Conservation (phyloP, 371 early-diverging fungal genomes). For the Coemansia sp. region DNA sequence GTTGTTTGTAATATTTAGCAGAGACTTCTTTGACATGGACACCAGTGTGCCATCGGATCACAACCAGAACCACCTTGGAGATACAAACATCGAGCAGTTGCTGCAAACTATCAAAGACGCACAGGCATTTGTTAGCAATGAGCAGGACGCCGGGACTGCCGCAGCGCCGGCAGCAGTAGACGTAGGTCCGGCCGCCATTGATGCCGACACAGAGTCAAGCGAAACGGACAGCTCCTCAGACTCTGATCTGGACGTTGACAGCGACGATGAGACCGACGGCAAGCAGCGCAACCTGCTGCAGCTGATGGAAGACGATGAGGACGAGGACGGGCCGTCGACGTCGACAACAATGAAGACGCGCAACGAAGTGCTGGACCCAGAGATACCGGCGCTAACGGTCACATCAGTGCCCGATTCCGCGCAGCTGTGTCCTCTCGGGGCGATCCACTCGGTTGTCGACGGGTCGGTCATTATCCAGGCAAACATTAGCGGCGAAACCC, state of each 20-base stretch:
- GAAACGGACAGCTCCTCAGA: constrained; percentile 28
- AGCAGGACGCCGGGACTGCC: neutral
- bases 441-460: constrained; percentile 68
- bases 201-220: constrained; percentile 4
- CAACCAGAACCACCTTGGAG: neutral
- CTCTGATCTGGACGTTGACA: constrained; percentile 28
- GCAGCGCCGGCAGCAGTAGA: neutral
- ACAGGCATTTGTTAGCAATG: constrained; percentile 5
- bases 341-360: constrained; percentile 49
- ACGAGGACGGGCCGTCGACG: constrained; percentile 25
- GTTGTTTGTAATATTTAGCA: neutral
- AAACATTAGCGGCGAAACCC: constrained; percentile 28
- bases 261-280: constrained; percentile 28
- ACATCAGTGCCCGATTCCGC: constrained; percentile 58
- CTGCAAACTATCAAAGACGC: constrained; percentile 21
- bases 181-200: neutral
- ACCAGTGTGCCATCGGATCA: neutral
- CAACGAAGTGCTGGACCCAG: constrained; percentile 67
- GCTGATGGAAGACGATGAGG: constrained; percentile 20
- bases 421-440: constrained; percentile 62
- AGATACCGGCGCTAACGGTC: constrained; percentile 46
- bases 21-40: neutral
- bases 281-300: constrained; percentile 43
- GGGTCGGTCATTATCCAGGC: constrained; percentile 74
- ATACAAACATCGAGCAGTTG: constrained; percentile 4